Conservation (phyloP, 495 filamentous ascomycete species). For the Aspergillus sparsus region DNA sequence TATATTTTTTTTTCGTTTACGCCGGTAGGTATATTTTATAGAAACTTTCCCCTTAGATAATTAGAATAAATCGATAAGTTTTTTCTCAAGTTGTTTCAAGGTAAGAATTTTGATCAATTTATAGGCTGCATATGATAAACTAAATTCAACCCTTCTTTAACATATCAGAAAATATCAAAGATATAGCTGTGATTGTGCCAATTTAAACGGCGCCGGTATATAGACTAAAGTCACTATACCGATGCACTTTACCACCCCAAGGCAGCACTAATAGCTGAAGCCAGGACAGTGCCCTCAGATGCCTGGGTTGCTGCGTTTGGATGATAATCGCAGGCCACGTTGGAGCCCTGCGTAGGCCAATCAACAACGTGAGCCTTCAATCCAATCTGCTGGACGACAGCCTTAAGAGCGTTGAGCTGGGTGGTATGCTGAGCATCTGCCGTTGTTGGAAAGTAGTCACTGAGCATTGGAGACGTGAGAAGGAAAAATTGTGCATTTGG, state of each 20-base stretch:
- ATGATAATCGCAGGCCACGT: conserved; percentile 3
- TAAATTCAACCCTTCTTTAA: too few relatives aligned
- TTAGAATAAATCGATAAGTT: too few relatives aligned
- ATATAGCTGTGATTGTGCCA: too few relatives aligned
- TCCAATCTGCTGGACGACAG: conserved; percentile 2
- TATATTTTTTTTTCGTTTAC: too few relatives aligned
- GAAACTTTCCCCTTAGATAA: too few relatives aligned
- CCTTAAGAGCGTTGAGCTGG: not conserved
- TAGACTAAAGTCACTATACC: too few relatives aligned
- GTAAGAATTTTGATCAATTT: too few relatives aligned
- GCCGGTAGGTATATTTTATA: too few relatives aligned
- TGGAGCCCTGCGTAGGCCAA: not conserved
- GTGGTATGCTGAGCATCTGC: conserved; percentile 4
- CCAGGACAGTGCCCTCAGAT: not conserved
- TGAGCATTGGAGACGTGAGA: not conserved
- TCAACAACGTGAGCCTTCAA: not conserved
- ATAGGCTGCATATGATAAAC: too few relatives aligned
- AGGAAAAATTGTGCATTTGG: not conserved
- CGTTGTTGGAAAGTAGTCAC: not conserved
- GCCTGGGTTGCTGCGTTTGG: conserved; percentile 4
- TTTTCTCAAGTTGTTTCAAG: too few relatives aligned
- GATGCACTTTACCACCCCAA: not conserved
- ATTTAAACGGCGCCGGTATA: too few relatives aligned
- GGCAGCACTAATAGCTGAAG: not conserved
- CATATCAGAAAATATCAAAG: too few relatives aligned